A percentile compares a stretch with the other conserved stretches of the same genome.
These are phyloP conservation scores for Globisporangium radiosum DNA, from an alignment of 352 stramenopile genomes.

Conservation along the genomic window DNA sequence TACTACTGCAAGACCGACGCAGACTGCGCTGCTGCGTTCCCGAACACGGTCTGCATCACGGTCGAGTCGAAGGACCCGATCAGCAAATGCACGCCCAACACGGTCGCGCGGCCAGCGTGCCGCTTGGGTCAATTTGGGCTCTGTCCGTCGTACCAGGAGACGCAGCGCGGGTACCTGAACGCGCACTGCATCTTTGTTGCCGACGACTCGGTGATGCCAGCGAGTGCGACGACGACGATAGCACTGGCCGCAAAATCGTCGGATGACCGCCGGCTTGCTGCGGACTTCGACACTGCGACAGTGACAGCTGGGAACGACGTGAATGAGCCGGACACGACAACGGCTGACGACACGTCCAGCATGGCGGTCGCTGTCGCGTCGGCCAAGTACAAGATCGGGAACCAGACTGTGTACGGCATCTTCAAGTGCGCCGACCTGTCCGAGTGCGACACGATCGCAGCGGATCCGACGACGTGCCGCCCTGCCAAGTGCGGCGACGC, in stretches of 20 bases:
- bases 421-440: constrained; percentile 41
- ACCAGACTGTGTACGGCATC: constrained; percentile 46
- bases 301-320: constrained; percentile 1
- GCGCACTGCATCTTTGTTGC: constrained; percentile 79
- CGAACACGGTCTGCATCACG: constrained; percentile 68
- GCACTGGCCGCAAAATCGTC: not conserved
- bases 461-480: constrained; percentile 24
- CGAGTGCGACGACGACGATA: constrained; percentile 3
- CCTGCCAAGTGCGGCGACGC: constrained; percentile 26
- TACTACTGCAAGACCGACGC: constrained; percentile 65
- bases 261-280: constrained; percentile 1
- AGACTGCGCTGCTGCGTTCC: constrained; percentile 57
- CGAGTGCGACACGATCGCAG: constrained; percentile 34
- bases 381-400: constrained; percentile 49
- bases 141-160: constrained; percentile 76
- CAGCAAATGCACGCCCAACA: constrained; percentile 83
- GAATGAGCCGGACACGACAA: constrained; percentile 5
- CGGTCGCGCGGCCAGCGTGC: constrained; percentile 56
- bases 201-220: constrained; percentile 30
- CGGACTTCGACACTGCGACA: not conserved
- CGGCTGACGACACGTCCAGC: constrained; percentile 15
- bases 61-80: constrained; percentile 68
- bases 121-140: constrained; percentile 52
- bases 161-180: constrained; percentile 71
- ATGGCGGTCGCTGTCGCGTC: constrained; percentile 10